phyloP scores from a whole-genome alignment of 441 rosid species.

The Croton laevigatus region DNA sequence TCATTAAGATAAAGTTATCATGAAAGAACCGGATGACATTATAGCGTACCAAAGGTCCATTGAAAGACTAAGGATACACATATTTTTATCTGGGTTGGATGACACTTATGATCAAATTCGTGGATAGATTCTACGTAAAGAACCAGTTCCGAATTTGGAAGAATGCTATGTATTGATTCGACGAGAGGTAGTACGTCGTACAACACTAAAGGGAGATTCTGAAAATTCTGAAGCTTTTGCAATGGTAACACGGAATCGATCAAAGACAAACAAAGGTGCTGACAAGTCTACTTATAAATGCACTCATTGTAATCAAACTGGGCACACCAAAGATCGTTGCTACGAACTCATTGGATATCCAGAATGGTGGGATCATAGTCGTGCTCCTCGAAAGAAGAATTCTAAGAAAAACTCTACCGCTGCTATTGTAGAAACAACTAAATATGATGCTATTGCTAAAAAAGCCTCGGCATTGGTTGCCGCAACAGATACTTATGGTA shows the following conservation, averaged over 20 bases:
- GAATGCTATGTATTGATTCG: neutral
- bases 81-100: neutral
- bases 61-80: neutral
- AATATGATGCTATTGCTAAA: neutral
- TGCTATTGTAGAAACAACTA: neutral
- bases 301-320: neutral
- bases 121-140: neutral
- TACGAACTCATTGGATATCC: neutral
- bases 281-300: neutral
- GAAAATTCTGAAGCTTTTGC: neutral
- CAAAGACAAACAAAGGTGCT: neutral
- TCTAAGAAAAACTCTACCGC: neutral
- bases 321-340: neutral
- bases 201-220: neutral
- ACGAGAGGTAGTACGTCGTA: neutral
- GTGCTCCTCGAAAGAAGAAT: neutral
- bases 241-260: neutral
- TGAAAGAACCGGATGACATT: neutral
- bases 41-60: neutral
- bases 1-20: neutral
- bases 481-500: neutral
- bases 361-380: neutral
- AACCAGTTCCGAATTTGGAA: neutral
- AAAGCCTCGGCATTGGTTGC: neutral
- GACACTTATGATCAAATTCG: neutral